phyloP scores from a whole-genome alignment of 805 yeast genomes.

The Diddensiella santjacobensis region DNA sequence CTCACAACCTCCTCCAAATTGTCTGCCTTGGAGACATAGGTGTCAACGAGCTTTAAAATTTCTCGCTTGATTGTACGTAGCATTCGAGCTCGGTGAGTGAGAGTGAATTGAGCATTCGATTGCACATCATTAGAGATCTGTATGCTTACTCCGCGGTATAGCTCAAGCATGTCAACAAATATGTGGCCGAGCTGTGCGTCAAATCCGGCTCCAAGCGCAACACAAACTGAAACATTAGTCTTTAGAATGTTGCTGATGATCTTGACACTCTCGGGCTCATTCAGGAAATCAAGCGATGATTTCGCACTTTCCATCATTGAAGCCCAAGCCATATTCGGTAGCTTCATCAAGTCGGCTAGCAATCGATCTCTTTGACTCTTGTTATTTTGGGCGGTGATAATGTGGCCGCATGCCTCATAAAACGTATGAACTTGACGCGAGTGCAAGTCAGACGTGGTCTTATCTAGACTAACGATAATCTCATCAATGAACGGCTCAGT shows the following conservation, averaged over 20 bases:
- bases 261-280: constrained; percentile 79
- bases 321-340: constrained; percentile 94
- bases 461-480: constrained; percentile 76
- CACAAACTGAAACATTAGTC: constrained; percentile 92
- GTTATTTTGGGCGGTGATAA: constrained; percentile 80
- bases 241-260: constrained; percentile 90
- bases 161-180: constrained; percentile 82
- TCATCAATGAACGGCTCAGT: constrained; percentile 87
- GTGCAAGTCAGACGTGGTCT: constrained; percentile 84
- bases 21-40: constrained; percentile 82
- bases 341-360: constrained; percentile 72
- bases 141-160: constrained; percentile 78
- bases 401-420: constrained; percentile 95
- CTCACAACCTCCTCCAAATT: constrained; percentile 78
- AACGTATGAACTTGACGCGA: constrained; percentile 98
- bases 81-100: constrained; percentile 92
- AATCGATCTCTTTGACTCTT: constrained; percentile 65
- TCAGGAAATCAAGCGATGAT: constrained; percentile 73
- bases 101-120: constrained; percentile 86
- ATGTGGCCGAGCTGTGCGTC: constrained; percentile 82
- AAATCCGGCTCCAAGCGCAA: constrained; percentile 90
- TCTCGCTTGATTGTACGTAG: constrained; percentile 96
- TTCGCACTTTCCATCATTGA: constrained; percentile 83
- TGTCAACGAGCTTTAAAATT: constrained; percentile 81
- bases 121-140: constrained; percentile 80